Evolutionary conservation across 129 eudicot species (phyloP).

Genomic region (Chrysanthemum seticuspe): DNA sequence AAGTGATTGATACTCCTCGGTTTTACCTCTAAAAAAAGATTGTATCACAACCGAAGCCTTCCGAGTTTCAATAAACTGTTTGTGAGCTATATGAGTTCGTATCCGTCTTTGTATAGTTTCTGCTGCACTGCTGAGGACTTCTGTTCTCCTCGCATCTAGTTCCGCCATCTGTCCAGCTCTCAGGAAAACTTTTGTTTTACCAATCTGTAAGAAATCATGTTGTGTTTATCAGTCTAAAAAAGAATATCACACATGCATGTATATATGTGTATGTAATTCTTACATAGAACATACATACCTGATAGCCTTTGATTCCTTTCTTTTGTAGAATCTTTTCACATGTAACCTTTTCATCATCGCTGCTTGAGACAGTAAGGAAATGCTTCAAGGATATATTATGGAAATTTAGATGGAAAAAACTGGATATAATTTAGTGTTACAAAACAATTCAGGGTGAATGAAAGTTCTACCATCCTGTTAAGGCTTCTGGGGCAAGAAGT

Average conservation of each 20-base stretch:
- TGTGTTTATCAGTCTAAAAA: not conserved
- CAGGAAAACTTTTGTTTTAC: slow-evolving; percentile 90
- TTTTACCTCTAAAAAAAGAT: slow-evolving; percentile 69
- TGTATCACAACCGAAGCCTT: slow-evolving; percentile 53
- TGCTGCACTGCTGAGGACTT: slow-evolving; percentile 86
- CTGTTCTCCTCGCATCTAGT: slow-evolving; percentile 89
- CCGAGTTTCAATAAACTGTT: slow-evolving; percentile 56
- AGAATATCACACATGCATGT: not conserved
- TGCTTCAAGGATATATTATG: slow-evolving; percentile 9
- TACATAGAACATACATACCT: slow-evolving; percentile 45
- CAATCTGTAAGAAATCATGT: slow-evolving; percentile 57
- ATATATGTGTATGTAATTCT: not conserved
- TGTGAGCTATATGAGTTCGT: slow-evolving; percentile 79
- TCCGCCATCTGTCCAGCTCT: slow-evolving; percentile 99
- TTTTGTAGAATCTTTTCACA: slow-evolving; percentile 85
- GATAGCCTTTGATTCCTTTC: slow-evolving; percentile 85
- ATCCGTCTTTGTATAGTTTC: slow-evolving; percentile 70
- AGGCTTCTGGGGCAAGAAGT: slow-evolving; percentile 79
- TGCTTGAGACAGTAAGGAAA: slow-evolving; percentile 34
- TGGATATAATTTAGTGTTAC: slow-evolving; percentile 14
- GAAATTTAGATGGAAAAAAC: slow-evolving; percentile 3
- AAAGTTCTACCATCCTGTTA: slow-evolving; percentile 63
- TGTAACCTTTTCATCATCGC: slow-evolving; percentile 83
- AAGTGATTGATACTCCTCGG: not conserved
- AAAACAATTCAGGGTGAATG: slow-evolving; percentile 26